phyloP scores from a whole-genome alignment of 2,329 filamentous ascomycete genomes.

The Paecilomyces sp. region DNA sequence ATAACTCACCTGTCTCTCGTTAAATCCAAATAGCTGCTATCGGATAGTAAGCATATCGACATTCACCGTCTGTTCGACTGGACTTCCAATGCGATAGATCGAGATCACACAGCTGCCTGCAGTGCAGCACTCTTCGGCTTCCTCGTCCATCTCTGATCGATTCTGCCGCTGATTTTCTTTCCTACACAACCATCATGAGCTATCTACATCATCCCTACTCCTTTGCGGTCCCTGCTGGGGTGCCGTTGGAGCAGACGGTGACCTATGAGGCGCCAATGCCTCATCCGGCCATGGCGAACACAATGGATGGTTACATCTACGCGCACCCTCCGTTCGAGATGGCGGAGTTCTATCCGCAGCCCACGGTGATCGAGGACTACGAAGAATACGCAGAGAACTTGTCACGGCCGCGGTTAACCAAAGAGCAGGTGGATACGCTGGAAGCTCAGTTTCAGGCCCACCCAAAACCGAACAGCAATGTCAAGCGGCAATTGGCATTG shows the following conservation, averaged over 20 bases:
- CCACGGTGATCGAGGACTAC: slow-evolving; percentile 34
- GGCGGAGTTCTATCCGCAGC: slow-evolving; percentile 35
- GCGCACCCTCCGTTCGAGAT: slow-evolving; percentile 34
- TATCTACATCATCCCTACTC: slow-evolving; percentile 32
- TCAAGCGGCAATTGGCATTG: slow-evolving; percentile 42
- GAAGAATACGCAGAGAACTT: slow-evolving; percentile 43
- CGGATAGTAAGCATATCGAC: background rate
- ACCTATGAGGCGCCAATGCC: slow-evolving; percentile 28
- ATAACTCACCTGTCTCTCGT: background rate
- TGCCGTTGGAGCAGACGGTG: slow-evolving; percentile 31
- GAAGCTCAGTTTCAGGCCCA: slow-evolving; percentile 44
- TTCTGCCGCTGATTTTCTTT: slow-evolving; percentile 1
- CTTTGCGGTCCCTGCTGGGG: slow-evolving; percentile 24
- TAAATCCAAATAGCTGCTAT: background rate
- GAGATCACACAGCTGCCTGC: slow-evolving; percentile 8
- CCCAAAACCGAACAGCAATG: slow-evolving; percentile 44
- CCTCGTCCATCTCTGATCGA: background rate
- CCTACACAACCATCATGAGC: slow-evolving; percentile 24
- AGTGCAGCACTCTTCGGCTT: slow-evolving; percentile 7
- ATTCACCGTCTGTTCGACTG: slow-evolving; percentile 1
- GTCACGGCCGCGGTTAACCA: slow-evolving; percentile 43
- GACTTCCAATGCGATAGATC: slow-evolving; percentile 8
- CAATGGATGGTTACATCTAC: slow-evolving; percentile 32
- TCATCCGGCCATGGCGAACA: slow-evolving; percentile 30
- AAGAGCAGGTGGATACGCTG: slow-evolving; percentile 44